These are phyloP conservation scores for Scedosporium dehoogii DNA, from an alignment of 2,329 filamentous ascomycete genomes.

Conservation along the genomic window DNA sequence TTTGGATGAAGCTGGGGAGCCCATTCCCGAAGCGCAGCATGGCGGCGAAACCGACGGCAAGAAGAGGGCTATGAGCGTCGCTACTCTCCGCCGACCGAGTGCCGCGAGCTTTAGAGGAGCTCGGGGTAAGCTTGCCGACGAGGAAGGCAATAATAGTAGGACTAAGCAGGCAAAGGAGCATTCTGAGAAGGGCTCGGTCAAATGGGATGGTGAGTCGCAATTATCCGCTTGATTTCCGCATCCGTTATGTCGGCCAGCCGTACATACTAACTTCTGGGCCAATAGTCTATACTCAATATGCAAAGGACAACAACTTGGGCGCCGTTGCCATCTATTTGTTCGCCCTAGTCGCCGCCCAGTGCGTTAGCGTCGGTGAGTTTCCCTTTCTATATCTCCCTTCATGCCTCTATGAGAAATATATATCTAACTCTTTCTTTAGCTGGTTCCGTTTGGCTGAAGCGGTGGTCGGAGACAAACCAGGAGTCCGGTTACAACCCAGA, in stretches of 20 bases:
- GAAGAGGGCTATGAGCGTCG: constrained; percentile 58
- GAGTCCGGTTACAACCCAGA: constrained; percentile 57
- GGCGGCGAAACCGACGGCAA: constrained; percentile 38
- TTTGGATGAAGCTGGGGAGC: constrained; percentile 70
- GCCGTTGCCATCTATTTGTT: constrained; percentile 75
- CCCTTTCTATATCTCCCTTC: background rate
- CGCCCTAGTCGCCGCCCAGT: constrained; percentile 70
- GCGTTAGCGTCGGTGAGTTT: constrained; percentile 62
- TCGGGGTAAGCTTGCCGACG: constrained; percentile 73
- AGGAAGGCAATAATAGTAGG: constrained; percentile 61
- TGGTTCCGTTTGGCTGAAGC: constrained; percentile 86
- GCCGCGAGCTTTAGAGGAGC: constrained; percentile 83
- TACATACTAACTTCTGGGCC: background rate
- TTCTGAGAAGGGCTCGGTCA: constrained; percentile 91
- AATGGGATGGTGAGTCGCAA: constrained; percentile 53
- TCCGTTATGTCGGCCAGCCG: background rate
- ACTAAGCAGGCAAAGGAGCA: constrained; percentile 83
- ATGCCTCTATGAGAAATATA: too few species aligned
- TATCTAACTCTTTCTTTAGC: constrained; percentile 28
- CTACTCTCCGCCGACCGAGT: constrained; percentile 80
- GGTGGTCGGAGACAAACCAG: constrained; percentile 78
- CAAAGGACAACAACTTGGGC: constrained; percentile 80
- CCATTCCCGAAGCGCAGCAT: constrained; percentile 57
- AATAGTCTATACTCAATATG: constrained; percentile 80
- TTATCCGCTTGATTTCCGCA: background rate